phyloP scores from a whole-genome alignment of 371 early-diverging fungal genomes.

The Actinomucor elegans region DNA sequence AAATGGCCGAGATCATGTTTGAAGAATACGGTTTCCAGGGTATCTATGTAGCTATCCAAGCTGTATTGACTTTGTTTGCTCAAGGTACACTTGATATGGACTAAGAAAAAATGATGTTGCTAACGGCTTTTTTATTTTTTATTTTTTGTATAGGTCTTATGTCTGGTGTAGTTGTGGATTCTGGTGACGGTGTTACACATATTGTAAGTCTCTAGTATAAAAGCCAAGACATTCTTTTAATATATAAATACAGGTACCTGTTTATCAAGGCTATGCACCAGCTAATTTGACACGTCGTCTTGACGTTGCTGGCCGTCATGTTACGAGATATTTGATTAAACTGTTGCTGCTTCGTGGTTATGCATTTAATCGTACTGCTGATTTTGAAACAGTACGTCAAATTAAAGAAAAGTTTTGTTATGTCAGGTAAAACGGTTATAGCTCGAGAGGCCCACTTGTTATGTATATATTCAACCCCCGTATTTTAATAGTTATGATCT shows the following conservation, averaged over 20 bases:
- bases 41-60: slow-evolving; percentile 95
- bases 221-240: neutral
- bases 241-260: slow-evolving; percentile 81
- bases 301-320: slow-evolving; percentile 96
- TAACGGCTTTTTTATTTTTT: neutral
- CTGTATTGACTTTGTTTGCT: slow-evolving; percentile 95
- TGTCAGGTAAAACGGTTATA: slow-evolving; percentile 70
- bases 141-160: slow-evolving; percentile 73
- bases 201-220: slow-evolving; percentile 57
- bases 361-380: slow-evolving; percentile 95
- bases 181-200: slow-evolving; percentile 98
- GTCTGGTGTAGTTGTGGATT: slow-evolving; percentile 97
- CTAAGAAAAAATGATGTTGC: neutral
- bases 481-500: slow-evolving; percentile 79
- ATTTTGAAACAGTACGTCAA: slow-evolving; percentile 96
- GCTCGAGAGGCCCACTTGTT: neutral
- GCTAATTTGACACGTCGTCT: slow-evolving; percentile 90
- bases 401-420: slow-evolving; percentile 96
- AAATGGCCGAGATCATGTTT: slow-evolving; percentile 95
- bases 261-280: slow-evolving; percentile 92
- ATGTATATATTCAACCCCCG: neutral
- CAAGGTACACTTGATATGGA: slow-evolving; percentile 70
- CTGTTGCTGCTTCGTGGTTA: slow-evolving; percentile 92
- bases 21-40: slow-evolving; percentile 94
- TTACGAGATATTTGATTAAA: slow-evolving; percentile 96